Percentiles rank a stretch among this genome's conserved stretches.
Evolutionary conservation across 495 filamentous ascomycete species (phyloP).

Genomic region (Hyphodiscus hymeniophilus): DNA sequence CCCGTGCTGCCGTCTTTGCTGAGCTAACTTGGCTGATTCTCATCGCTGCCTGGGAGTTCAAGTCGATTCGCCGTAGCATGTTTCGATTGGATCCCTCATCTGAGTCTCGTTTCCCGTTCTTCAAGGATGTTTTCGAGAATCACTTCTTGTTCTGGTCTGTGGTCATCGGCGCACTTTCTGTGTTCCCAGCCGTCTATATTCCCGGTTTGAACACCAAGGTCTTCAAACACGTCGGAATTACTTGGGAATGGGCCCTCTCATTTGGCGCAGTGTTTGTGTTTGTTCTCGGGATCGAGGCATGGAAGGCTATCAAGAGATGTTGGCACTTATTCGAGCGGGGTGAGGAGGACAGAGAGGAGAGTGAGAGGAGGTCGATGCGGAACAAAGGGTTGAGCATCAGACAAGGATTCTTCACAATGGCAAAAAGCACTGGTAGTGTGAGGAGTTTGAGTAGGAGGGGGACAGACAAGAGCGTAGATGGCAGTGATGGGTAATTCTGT

Average conservation of each 20-base stretch:
- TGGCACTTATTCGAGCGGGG: constrained; percentile 12
- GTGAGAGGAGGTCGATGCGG: not conserved
- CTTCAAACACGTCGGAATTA: constrained; percentile 61
- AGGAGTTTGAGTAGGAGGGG: constrained; percentile 12
- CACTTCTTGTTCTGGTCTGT: constrained; percentile 65
- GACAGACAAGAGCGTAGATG: constrained; percentile 6
- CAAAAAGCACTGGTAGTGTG: constrained; percentile 21
- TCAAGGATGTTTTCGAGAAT: constrained; percentile 55
- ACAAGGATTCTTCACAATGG: constrained; percentile 32
- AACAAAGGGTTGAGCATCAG: constrained; percentile 21
- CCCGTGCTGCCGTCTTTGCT: constrained; percentile 63
- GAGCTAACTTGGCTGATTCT: constrained; percentile 61
- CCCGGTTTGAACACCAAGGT: constrained; percentile 56
- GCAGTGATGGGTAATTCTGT: constrained; percentile 17
- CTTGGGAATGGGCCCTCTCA: constrained; percentile 59
- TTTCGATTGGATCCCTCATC: constrained; percentile 51
- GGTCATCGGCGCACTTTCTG: constrained; percentile 52
- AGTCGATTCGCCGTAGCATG: constrained; percentile 50
- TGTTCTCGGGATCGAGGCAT: constrained; percentile 49
- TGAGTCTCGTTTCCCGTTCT: constrained; percentile 39
- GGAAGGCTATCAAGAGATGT: constrained; percentile 53
- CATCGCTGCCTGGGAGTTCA: constrained; percentile 63
- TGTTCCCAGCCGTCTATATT: constrained; percentile 65
- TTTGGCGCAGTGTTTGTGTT: constrained; percentile 49
- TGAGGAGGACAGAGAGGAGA: constrained; percentile 10